phyloP scores from a whole-genome alignment of 108 stramenopile genomes.

The Nitzschia putrida region DNA sequence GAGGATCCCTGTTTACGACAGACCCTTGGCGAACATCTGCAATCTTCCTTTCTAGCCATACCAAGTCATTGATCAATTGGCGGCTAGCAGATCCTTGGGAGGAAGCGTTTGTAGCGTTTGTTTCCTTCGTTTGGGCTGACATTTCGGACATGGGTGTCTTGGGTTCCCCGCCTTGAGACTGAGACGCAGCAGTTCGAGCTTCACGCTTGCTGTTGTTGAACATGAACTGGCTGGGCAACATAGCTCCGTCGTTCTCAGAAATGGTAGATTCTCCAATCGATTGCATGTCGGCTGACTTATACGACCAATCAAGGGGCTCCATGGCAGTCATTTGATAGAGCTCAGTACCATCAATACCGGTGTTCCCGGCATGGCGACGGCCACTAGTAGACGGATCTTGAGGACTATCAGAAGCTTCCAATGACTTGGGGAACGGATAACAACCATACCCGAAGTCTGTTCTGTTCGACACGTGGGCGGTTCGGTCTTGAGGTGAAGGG shows the following conservation, averaged over 20 bases:
- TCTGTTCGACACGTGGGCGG: neutral
- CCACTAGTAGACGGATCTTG: slow-evolving; percentile 12
- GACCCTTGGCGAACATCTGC: slow-evolving; percentile 47
- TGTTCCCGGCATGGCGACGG: slow-evolving; percentile 51
- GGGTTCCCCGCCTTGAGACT: neutral
- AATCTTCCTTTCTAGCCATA: slow-evolving; percentile 81
- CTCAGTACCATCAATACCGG: slow-evolving; percentile 48
- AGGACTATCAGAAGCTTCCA: neutral
- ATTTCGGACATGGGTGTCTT: slow-evolving; percentile 3
- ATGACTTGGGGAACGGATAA: neutral
- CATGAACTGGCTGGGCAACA: slow-evolving; percentile 4
- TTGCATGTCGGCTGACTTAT: slow-evolving; percentile 26
- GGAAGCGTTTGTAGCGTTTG: slow-evolving; percentile 19
- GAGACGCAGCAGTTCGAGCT: neutral
- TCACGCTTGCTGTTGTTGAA: slow-evolving; percentile 8
- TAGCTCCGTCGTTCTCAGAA: slow-evolving; percentile 20
- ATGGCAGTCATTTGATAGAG: slow-evolving; percentile 52
- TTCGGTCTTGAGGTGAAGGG: slow-evolving; percentile 22
- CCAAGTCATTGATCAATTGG: slow-evolving; percentile 66
- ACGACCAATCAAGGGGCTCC: slow-evolving; percentile 52
- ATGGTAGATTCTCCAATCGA: slow-evolving; percentile 41
- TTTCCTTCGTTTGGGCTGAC: slow-evolving; percentile 12
- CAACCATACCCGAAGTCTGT: neutral
- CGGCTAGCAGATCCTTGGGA: slow-evolving; percentile 35
- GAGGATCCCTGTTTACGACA: neutral